phyloP scores from a whole-genome alignment of 176 grass and related monocot species.

The Cenchrus fungigraminus region DNA sequence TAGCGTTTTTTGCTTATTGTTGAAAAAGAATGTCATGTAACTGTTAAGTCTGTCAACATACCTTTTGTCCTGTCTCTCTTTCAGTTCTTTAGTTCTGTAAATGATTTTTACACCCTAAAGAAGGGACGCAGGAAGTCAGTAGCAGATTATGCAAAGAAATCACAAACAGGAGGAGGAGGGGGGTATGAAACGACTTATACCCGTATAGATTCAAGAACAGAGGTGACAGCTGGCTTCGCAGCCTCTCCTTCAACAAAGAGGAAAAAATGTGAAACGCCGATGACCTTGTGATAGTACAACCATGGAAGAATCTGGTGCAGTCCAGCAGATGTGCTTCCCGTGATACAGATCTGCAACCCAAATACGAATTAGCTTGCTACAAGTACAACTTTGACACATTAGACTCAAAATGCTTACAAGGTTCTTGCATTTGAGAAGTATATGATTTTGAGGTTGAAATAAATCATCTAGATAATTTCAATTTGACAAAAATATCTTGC shows the following conservation, averaged over 20 bases:
- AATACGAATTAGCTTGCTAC: constrained; percentile 13
- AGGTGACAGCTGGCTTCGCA: constrained; percentile 81
- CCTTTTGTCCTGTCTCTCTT: constrained; percentile 95
- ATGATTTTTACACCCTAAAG: constrained; percentile 93
- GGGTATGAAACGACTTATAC: constrained; percentile 44
- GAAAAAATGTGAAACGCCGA: constrained; percentile 90
- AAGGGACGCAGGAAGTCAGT: constrained; percentile 35
- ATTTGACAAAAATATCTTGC: not conserved
- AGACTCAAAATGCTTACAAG: not conserved
- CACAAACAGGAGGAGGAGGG: not conserved
- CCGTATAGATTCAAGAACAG: constrained; percentile 91
- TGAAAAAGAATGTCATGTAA: not conserved
- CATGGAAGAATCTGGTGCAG: constrained; percentile 98
- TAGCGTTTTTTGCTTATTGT: not conserved
- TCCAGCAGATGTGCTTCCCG: constrained; percentile 85
- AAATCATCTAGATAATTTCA: not conserved
- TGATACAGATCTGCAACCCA: constrained; percentile 82
- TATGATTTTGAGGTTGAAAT: constrained; percentile 15
- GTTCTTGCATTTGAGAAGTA: not conserved
- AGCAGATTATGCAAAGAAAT: constrained; percentile 5
- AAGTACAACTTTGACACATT: not conserved
- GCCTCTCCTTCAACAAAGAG: constrained; percentile 98
- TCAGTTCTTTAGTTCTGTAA: constrained; percentile 89
- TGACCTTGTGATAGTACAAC: constrained; percentile 98
- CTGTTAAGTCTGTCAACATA: constrained; percentile 25